Conservation (phyloP, 2,329 filamentous ascomycete species). For the Colletotrichum sp. region DNA sequence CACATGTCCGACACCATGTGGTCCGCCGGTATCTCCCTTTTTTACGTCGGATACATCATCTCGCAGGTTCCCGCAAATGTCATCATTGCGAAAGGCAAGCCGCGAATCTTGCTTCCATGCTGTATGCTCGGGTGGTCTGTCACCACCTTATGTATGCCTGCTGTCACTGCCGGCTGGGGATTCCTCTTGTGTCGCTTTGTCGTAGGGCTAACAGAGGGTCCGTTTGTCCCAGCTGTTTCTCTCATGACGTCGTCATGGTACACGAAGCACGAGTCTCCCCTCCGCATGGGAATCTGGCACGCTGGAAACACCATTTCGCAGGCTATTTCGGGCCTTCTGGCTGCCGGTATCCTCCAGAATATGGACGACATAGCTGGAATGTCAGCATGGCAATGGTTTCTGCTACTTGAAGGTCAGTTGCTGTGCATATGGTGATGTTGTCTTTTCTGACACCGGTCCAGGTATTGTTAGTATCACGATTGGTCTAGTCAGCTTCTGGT, state of each 20-base stretch:
- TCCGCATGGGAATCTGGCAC: constrained; percentile 50
- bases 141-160: constrained; percentile 49
- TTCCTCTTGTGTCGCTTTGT: constrained; percentile 37
- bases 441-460: neutral
- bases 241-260: constrained; percentile 54
- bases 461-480: constrained; percentile 36
- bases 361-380: constrained; percentile 42
- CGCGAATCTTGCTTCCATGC: constrained; percentile 36
- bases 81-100: constrained; percentile 44
- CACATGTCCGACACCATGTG: constrained; percentile 39
- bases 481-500: constrained; percentile 34
- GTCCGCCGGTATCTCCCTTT: constrained; percentile 44
- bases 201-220: constrained; percentile 34
- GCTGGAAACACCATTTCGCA: constrained; percentile 50
- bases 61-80: constrained; percentile 52
- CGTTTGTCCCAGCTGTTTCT: constrained; percentile 52
- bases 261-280: constrained; percentile 46
- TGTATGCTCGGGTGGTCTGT: constrained; percentile 48
- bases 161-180: constrained; percentile 32
- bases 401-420: constrained; percentile 37
- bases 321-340: constrained; percentile 46
- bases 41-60: constrained; percentile 51
- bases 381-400: constrained; percentile 46
- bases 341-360: constrained; percentile 47
- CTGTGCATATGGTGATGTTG: neutral